Evolutionary conservation across 352 stramenopile genomes (phyloP), one percentile per base, ranked within the genome.

Genomic region (Globisporangium okanoganense): DNA sequence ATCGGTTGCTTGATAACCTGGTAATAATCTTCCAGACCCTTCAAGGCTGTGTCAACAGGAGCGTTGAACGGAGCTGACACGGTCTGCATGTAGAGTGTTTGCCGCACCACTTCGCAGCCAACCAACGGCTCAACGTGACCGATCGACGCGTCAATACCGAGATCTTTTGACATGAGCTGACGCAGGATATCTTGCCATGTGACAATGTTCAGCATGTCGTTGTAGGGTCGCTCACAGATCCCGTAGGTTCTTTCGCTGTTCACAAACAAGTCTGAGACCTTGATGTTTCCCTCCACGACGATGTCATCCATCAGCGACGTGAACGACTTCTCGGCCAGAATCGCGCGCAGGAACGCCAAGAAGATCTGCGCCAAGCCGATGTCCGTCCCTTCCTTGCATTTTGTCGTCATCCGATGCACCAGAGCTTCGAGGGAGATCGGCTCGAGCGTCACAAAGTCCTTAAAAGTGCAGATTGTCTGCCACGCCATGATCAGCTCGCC

Each of bases 1-100:
- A 97, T 97, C 20, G 91, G 91, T 24, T 78, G 75, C 64, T 96
- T 97, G 22, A 97, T 72, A 43, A 94, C 66, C 35, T 94, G 71
- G 7, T 76, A 56, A 51, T 97, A 97, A 64, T 97, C 90, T 66
- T 92, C 76, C 2, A 97, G 66, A 3, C 86, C 86, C 56, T 96
- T 86, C 7, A 77, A 40, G 25, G 73, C 76, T 40, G 70, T 87
- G 55, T 96, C 86, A 13, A 97, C 90, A 4, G 90, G 90, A 29
- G 74, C 59, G 25, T 93, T 88, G 63, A 97, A 97, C 7, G 85
- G 81, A 9, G 70, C 65, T 31, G 85, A 92, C 25, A 88, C 88
- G 5, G 79, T 83, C 52, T 94, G 85, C 76, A 88, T 90, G 40
- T 88, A 91, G 16, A 94, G 62, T n/a, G 80, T 88, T 58, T 92